Evolutionary conservation across 805 yeast species (phyloP).

Genomic region (Metschnikowia sp.): DNA sequence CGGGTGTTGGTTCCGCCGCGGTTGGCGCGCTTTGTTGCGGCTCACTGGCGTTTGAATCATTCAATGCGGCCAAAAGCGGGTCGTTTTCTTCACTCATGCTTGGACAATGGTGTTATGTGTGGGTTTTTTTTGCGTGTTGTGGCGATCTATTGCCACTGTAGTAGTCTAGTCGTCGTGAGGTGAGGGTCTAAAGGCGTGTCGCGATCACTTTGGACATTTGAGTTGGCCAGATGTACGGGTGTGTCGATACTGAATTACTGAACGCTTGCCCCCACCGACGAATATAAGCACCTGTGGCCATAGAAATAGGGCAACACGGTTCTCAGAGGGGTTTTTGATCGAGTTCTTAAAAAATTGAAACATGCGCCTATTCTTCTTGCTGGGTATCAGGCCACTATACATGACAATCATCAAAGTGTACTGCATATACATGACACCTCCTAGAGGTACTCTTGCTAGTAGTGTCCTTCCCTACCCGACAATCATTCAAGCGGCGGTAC

Average conservation of each 20-base stretch:
- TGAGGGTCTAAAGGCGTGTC: slow-evolving; percentile 1
- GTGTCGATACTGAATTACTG: no score
- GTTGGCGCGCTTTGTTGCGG: slow-evolving; percentile 7
- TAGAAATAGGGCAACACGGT: no score
- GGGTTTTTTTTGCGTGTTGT: neutral
- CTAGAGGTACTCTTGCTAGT: neutral
- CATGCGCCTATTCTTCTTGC: no score
- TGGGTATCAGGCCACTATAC: neutral
- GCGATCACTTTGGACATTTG: slow-evolving; percentile 3
- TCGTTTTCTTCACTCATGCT: slow-evolving; percentile 64
- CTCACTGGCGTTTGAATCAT: slow-evolving; percentile 10
- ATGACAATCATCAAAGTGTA: neutral
- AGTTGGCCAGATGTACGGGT: no score
- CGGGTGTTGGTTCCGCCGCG: slow-evolving; percentile 20
- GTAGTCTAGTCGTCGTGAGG: no score
- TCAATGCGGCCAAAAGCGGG: slow-evolving; percentile 70
- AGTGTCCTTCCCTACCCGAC: neutral
- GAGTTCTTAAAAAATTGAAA: no score
- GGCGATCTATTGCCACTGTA: slow-evolving; percentile 9
- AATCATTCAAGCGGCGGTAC: no score
- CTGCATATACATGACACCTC: no score
- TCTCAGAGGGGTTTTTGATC: no score
- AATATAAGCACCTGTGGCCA: neutral
- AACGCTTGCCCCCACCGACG: no score
- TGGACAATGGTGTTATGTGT: neutral